A percentile compares a stretch with the other conserved stretches of the same genome.
These are phyloP conservation scores for Pyrenula aspistea DNA, from an alignment of 495 filamentous ascomycete species.

Conservation along the genomic window DNA sequence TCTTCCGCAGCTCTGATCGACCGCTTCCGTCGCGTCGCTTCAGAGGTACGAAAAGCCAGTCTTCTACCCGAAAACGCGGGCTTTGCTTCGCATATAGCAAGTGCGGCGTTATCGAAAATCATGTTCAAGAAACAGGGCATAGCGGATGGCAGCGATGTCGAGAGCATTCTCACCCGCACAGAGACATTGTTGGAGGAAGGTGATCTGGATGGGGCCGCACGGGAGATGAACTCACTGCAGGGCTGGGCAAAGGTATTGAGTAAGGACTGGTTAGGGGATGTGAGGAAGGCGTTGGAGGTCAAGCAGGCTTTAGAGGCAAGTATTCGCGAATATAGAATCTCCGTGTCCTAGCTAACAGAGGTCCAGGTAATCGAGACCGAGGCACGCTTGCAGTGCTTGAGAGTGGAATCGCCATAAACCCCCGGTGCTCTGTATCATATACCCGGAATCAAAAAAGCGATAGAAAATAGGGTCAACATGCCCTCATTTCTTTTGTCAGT, in stretches of 20 bases:
- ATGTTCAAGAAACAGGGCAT: conserved; percentile 90
- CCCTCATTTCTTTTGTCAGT: not conserved
- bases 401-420: conserved; percentile 22
- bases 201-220: conserved; percentile 75
- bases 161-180: conserved; percentile 80
- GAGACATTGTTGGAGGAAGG: conserved; percentile 86
- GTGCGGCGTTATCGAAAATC: conserved; percentile 75
- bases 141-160: conserved; percentile 79
- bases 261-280: conserved; percentile 84
- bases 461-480: not conserved
- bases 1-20: conserved; percentile 77
- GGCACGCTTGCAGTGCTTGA: conserved; percentile 35
- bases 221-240: conserved; percentile 84
- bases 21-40: conserved; percentile 87
- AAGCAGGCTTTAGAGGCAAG: conserved; percentile 90
- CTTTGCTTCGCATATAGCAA: conserved; percentile 84
- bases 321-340: conserved; percentile 7
- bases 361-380: conserved; percentile 35
- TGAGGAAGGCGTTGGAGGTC: conserved; percentile 81
- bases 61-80: conserved; percentile 87
- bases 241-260: conserved; percentile 93
- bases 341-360: conserved; percentile 13
- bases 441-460: not conserved
- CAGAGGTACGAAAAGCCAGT: conserved; percentile 86
- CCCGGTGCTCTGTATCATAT: not conserved